phyloP scores from a whole-genome alignment of 75 land plant genomes.

The Cunninghamia lanceolata region DNA sequence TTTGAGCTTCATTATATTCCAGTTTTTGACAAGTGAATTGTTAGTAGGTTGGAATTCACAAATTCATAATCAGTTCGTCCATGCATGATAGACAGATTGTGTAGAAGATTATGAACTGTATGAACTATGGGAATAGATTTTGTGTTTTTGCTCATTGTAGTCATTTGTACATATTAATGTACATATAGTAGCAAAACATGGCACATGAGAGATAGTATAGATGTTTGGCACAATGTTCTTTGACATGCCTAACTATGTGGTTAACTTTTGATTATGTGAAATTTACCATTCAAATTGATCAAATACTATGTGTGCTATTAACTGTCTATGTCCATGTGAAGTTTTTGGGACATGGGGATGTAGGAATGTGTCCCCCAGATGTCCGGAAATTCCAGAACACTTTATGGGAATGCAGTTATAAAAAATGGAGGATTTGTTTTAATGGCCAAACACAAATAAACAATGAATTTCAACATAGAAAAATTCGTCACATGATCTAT shows the following conservation, averaged over 20 bases:
- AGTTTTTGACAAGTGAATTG: background rate
- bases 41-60: background rate
- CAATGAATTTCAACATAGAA: background rate
- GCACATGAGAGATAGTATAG: background rate
- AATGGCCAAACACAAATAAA: background rate
- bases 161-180: background rate
- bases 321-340: background rate
- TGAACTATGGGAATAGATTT: background rate
- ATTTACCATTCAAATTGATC: background rate
- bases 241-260: background rate
- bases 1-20: background rate
- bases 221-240: background rate
- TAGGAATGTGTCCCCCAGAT: background rate
- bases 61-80: background rate
- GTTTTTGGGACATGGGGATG: background rate
- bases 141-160: background rate
- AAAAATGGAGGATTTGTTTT: too few relatives aligned
- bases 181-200: background rate
- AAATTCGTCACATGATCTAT: background rate
- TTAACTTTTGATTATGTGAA: background rate
- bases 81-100: background rate
- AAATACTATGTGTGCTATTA: background rate
- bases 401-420: too few relatives aligned
- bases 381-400: background rate
- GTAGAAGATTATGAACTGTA: background rate